Evolutionary conservation across 2,329 filamentous ascomycete species (phyloP).

Genomic region (Berkeleyomyces rouxiae): DNA sequence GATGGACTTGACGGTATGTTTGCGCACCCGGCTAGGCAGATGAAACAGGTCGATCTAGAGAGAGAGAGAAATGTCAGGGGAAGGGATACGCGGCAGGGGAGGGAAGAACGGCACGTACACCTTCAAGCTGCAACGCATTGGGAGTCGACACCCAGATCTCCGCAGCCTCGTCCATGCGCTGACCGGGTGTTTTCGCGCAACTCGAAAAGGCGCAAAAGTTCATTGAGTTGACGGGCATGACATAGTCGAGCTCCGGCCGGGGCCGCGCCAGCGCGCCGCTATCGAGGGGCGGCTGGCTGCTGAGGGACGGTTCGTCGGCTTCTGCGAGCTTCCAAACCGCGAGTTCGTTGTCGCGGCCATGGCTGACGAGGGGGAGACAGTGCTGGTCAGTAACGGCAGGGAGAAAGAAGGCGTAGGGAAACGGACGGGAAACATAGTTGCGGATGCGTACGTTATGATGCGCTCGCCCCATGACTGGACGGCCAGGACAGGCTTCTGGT

Average conservation of each 20-base stretch:
- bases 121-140: slow-evolving; percentile 56
- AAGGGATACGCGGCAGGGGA: too few relatives aligned
- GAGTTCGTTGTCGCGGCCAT: slow-evolving; percentile 78
- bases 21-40: slow-evolving; percentile 56
- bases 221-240: slow-evolving; percentile 74
- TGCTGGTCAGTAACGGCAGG: background rate
- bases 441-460: slow-evolving; percentile 61
- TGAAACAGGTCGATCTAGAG: slow-evolving; percentile 62
- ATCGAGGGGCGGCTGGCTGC: slow-evolving; percentile 56
- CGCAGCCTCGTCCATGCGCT: slow-evolving; percentile 17
- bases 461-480: slow-evolving; percentile 56
- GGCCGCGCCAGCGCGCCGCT: slow-evolving; percentile 29
- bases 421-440: too few relatives aligned
- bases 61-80: background rate
- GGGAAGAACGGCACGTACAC: slow-evolving; percentile 28
- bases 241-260: slow-evolving; percentile 72
- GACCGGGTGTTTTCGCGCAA: slow-evolving; percentile 27
- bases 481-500: slow-evolving; percentile 60
- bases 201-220: slow-evolving; percentile 82
- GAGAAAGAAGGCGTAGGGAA: background rate
- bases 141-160: slow-evolving; percentile 62
- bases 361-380: slow-evolving; percentile 32
- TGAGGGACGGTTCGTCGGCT: slow-evolving; percentile 46
- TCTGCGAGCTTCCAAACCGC: slow-evolving; percentile 62
- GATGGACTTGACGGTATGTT: slow-evolving; percentile 36